Evolutionary conservation across 805 yeast genomes (phyloP).

Genomic region (Jamesozyma jinghongensis): DNA sequence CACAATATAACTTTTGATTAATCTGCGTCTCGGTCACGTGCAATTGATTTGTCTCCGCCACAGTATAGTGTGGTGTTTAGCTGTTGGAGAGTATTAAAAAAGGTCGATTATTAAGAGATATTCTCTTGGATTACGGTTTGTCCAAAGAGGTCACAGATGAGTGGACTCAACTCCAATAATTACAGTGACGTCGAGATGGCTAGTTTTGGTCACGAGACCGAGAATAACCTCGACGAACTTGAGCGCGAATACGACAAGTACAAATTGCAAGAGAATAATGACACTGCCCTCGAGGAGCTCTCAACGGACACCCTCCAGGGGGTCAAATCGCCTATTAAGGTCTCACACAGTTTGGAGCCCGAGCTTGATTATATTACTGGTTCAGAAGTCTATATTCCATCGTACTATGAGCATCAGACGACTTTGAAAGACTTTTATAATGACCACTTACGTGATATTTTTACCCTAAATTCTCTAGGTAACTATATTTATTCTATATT

Average conservation of each 20-base stretch:
- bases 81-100: not conserved
- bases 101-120: too few relatives aligned
- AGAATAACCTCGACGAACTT: slow-evolving; percentile 18
- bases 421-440: slow-evolving; percentile 17
- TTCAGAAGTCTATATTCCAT: slow-evolving; percentile 5
- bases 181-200: not conserved
- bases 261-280: slow-evolving; percentile 10
- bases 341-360: too few relatives aligned
- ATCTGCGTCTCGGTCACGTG: not conserved
- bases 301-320: not conserved
- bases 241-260: slow-evolving; percentile 25
- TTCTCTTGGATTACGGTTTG: too few relatives aligned
- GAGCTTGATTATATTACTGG: too few relatives aligned
- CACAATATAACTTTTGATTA: not conserved
- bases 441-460: slow-evolving; percentile 10
- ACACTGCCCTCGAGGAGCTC: not conserved
- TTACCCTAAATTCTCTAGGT: slow-evolving; percentile 31
- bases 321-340: not conserved
- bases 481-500: slow-evolving; percentile 55
- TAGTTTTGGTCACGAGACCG: not conserved
- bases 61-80: not conserved
- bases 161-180: too few relatives aligned
- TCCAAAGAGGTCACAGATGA: too few relatives aligned
- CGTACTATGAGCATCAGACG: slow-evolving; percentile 17
- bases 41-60: not conserved